These are phyloP conservation scores for Microbotryum lychnidis-dioicae DNA, from an alignment of 1,284 basidiomycete genomes.

Conservation along the genomic window DNA sequence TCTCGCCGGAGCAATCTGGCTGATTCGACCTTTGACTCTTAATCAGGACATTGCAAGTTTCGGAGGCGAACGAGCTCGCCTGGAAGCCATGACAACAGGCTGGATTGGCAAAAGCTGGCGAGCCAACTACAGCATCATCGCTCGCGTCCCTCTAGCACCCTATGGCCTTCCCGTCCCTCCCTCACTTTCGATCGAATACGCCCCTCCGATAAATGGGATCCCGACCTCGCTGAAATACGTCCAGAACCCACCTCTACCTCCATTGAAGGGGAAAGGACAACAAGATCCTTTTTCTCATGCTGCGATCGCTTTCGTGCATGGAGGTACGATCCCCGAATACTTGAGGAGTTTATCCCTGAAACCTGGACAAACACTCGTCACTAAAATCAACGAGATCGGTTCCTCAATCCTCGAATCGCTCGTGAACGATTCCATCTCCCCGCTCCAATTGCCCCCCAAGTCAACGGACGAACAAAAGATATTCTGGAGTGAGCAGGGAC, in stretches of 20 bases:
- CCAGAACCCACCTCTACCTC: constrained; percentile 34
- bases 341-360: constrained; percentile 36
- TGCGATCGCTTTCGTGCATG: constrained; percentile 69
- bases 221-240: constrained; percentile 40
- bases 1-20: background rate
- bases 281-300: constrained; percentile 55
- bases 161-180: constrained; percentile 1
- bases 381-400: constrained; percentile 25
- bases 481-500: constrained; percentile 67
- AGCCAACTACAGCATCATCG: constrained; percentile 71
- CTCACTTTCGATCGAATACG: constrained; percentile 3
- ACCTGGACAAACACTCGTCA: constrained; percentile 28
- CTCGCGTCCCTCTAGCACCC: constrained; percentile 53
- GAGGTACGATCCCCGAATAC: constrained; percentile 32
- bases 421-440: constrained; percentile 45
- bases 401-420: constrained; percentile 37
- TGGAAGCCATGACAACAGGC: constrained; percentile 56
- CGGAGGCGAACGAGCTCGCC: constrained; percentile 46
- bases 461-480: constrained; percentile 58
- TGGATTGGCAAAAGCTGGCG: constrained; percentile 76
- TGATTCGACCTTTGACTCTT: constrained; percentile 25
- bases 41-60: background rate
- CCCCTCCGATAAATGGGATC: background rate
- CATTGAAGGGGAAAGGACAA: no score
- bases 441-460: constrained; percentile 54